Evolutionary conservation across 2,329 filamentous ascomycete genomes (phyloP).

Genomic region (Chaetomiaceae sp.): DNA sequence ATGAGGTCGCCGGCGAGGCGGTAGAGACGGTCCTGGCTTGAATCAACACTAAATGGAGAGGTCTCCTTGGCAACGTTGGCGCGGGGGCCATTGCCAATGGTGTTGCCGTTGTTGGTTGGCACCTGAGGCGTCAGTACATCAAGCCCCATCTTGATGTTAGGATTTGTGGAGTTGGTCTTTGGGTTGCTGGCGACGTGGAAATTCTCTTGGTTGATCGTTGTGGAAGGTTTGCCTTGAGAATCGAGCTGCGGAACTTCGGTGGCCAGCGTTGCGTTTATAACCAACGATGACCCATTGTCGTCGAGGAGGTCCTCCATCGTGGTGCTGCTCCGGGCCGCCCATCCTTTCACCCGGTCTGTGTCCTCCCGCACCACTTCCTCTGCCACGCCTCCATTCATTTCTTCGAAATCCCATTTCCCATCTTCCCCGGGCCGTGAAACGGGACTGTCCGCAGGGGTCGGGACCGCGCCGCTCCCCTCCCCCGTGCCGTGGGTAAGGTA

Average conservation of each 20-base stretch:
- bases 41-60: too few relatives aligned
- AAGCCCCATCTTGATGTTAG: not conserved
- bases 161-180: not conserved
- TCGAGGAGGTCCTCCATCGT: not conserved
- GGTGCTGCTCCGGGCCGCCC: not conserved
- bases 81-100: too few relatives aligned
- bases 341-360: not conserved
- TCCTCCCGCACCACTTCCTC: not conserved
- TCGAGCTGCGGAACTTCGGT: too few relatives aligned
- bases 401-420: not conserved
- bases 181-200: not conserved
- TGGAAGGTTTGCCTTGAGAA: not conserved
- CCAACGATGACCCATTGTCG: not conserved
- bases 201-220: not conserved
- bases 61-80: not conserved
- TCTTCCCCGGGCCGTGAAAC: not conserved
- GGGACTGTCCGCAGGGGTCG: constrained; percentile 1
- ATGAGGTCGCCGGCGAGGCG: constrained; percentile 12
- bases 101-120: not conserved
- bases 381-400: not conserved
- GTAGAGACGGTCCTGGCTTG: constrained; percentile 2
- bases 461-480: not conserved
- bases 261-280: not conserved
- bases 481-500: constrained; percentile 7
- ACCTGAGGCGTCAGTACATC: not conserved